Conservation (phyloP, 2,329 filamentous ascomycete genomes). For the Orbilia quercus region DNA sequence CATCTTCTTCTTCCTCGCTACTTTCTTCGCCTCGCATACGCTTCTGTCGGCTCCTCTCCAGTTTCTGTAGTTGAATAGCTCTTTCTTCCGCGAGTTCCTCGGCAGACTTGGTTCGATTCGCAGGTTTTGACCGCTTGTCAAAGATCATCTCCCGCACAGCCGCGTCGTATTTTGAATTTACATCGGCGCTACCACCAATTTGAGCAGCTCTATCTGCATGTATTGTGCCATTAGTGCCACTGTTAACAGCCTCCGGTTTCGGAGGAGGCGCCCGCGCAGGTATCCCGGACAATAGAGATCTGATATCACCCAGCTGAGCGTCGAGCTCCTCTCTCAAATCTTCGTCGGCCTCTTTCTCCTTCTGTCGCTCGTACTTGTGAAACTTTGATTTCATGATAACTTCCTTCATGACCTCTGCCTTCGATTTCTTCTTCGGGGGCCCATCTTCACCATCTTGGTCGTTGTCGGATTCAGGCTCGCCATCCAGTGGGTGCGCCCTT, state of each 20-base stretch:
- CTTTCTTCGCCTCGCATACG: slow-evolving; percentile 88
- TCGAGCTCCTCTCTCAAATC: slow-evolving; percentile 86
- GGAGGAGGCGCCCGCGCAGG: slow-evolving; percentile 58
- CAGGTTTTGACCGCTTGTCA: slow-evolving; percentile 85
- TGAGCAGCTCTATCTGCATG: slow-evolving; percentile 70
- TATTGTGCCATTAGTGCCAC: slow-evolving; percentile 63
- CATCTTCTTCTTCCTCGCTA: slow-evolving; percentile 73
- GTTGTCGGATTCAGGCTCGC: slow-evolving; percentile 66
- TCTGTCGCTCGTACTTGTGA: slow-evolving; percentile 93
- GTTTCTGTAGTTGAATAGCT: slow-evolving; percentile 77
- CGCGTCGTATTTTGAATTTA: slow-evolving; percentile 79
- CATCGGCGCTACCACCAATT: slow-evolving; percentile 62
- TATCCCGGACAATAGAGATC: slow-evolving; percentile 73
- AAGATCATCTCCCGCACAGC: slow-evolving; percentile 82
- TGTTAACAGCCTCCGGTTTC: slow-evolving; percentile 62
- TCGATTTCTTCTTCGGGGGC: slow-evolving; percentile 89
- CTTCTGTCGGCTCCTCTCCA: slow-evolving; percentile 83
- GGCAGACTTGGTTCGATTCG: slow-evolving; percentile 88
- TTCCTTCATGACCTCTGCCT: slow-evolving; percentile 97
- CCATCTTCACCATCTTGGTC: slow-evolving; percentile 67
- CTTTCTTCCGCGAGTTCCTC: slow-evolving; percentile 85
- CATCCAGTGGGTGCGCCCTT: slow-evolving; percentile 68
- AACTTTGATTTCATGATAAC: slow-evolving; percentile 96
- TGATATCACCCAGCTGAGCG: slow-evolving; percentile 81
- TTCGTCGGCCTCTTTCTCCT: slow-evolving; percentile 90